phyloP scores from a whole-genome alignment of 768 basidiomycete species.

The Piloderma croceum region DNA sequence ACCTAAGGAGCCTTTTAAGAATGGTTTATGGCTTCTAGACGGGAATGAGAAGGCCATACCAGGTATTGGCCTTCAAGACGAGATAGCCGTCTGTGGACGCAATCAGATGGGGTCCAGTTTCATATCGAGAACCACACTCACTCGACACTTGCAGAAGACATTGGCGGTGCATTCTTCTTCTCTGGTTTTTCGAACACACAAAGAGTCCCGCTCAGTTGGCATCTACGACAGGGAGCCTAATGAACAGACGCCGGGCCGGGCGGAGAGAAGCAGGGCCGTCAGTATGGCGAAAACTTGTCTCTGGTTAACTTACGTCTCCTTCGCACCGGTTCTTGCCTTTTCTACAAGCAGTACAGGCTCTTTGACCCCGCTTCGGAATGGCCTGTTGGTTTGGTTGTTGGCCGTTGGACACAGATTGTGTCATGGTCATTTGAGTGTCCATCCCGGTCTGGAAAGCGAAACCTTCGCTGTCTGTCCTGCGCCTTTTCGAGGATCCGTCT shows the following conservation, averaged over 20 bases:
- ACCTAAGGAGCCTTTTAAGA: slow-evolving; percentile 40
- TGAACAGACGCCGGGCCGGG: slow-evolving; percentile 57
- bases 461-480: slow-evolving; percentile 40
- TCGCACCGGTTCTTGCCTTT: slow-evolving; percentile 93
- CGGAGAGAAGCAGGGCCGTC: slow-evolving; percentile 59
- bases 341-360: slow-evolving; percentile 84
- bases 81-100: slow-evolving; percentile 62
- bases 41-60: slow-evolving; percentile 33
- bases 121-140: slow-evolving; percentile 33
- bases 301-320: slow-evolving; percentile 74
- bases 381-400: slow-evolving; percentile 28
- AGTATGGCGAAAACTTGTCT: slow-evolving; percentile 29
- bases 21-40: too few relatives aligned
- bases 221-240: slow-evolving; percentile 86
- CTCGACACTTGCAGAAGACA: slow-evolving; percentile 69
- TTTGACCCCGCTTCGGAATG: slow-evolving; percentile 84
- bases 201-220: slow-evolving; percentile 72
- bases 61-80: slow-evolving; percentile 84
- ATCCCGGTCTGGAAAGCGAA: too few relatives aligned
- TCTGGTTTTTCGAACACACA: slow-evolving; percentile 91
- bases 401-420: slow-evolving; percentile 33
- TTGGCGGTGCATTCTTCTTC: slow-evolving; percentile 64
- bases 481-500: slow-evolving; percentile 52
- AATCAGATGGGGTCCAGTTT: too few relatives aligned
- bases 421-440: too few relatives aligned